Conservation (phyloP, 805 yeast genomes). For the Candida coleopterorum region DNA sequence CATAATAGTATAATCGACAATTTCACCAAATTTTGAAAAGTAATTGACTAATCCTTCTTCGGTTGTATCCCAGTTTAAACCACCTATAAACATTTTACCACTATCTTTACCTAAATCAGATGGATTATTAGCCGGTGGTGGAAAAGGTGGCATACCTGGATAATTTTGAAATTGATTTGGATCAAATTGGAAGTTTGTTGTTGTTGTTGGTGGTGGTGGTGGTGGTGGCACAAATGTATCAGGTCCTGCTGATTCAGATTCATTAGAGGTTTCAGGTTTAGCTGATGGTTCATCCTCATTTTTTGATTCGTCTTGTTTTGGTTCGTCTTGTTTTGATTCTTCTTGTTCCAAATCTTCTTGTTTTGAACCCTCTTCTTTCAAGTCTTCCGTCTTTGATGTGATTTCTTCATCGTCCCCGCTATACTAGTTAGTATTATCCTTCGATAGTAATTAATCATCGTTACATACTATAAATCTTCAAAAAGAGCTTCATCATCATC, state of each 20-base stretch:
- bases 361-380: conserved; percentile 12
- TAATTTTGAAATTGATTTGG: conserved; percentile 12
- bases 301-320: conserved; percentile 5
- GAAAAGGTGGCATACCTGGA: conserved; percentile 15
- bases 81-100: conserved; percentile 94
- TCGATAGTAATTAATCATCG: neutral
- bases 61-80: conserved; percentile 95
- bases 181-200: conserved; percentile 9
- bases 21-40: conserved; percentile 85
- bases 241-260: neutral
- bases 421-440: neutral
- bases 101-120: conserved; percentile 50
- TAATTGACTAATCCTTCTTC: conserved; percentile 81
- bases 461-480: conserved; percentile 69
- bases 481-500: conserved; percentile 94
- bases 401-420: conserved; percentile 11
- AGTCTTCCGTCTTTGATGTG: conserved; percentile 5
- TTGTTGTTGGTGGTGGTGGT: conserved; percentile 3
- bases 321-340: conserved; percentile 3
- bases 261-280: conserved; percentile 1
- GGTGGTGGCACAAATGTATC: conserved; percentile 6
- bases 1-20: conserved; percentile 86
- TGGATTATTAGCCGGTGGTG: conserved; percentile 13
- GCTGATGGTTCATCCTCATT: too few relatives aligned
- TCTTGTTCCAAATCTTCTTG: conserved; percentile 9